These are phyloP conservation scores for Cladosporium sp. DNA, from an alignment of 2,329 filamentous ascomycete genomes.

Conservation along the genomic window DNA sequence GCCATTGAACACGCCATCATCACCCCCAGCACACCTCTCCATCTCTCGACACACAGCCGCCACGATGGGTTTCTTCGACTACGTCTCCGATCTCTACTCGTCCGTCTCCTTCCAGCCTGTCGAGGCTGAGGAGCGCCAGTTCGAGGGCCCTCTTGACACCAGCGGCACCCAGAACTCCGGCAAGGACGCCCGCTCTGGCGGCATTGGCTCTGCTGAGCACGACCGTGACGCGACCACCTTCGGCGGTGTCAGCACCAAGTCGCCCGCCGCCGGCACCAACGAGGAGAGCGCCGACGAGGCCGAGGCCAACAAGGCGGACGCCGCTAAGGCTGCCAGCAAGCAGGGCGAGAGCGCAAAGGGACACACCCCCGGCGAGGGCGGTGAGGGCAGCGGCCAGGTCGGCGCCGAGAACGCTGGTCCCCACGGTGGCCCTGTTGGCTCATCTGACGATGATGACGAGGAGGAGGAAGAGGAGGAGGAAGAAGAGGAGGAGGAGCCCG, in stretches of 20 bases:
- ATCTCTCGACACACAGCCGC: slow-evolving; percentile 15
- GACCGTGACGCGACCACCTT: slow-evolving; percentile 27
- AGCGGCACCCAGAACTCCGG: slow-evolving; percentile 39
- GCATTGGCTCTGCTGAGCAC: slow-evolving; percentile 27
- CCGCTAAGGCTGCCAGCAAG: slow-evolving; percentile 27
- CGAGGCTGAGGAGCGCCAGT: slow-evolving; percentile 57
- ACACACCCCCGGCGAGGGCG: slow-evolving; percentile 26
- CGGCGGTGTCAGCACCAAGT: slow-evolving; percentile 36
- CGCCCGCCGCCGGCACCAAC: slow-evolving; percentile 39
- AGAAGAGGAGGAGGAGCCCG: slow-evolving; percentile 78
- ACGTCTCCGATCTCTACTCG: slow-evolving; percentile 61
- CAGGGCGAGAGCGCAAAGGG: slow-evolving; percentile 20
- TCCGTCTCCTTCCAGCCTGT: slow-evolving; percentile 60
- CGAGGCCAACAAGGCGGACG: slow-evolving; percentile 41
- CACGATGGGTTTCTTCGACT: slow-evolving; percentile 60
- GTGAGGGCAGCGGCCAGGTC: slow-evolving; percentile 25
- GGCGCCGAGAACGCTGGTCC: slow-evolving; percentile 23
- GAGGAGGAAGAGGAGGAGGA: slow-evolving; percentile 65
- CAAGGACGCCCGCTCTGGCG: slow-evolving; percentile 24
- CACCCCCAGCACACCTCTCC: neutral
- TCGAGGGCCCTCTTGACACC: slow-evolving; percentile 44
- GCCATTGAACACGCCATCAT: slow-evolving; percentile 10
- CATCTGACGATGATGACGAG: slow-evolving; percentile 46
- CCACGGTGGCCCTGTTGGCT: slow-evolving; percentile 30
- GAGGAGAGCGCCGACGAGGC: slow-evolving; percentile 40